Percentiles rank a stretch among this genome's conserved stretches.
Evolutionary conservation across 2,329 filamentous ascomycete genomes (phyloP).

Genomic region (Aspergillus glaucus): DNA sequence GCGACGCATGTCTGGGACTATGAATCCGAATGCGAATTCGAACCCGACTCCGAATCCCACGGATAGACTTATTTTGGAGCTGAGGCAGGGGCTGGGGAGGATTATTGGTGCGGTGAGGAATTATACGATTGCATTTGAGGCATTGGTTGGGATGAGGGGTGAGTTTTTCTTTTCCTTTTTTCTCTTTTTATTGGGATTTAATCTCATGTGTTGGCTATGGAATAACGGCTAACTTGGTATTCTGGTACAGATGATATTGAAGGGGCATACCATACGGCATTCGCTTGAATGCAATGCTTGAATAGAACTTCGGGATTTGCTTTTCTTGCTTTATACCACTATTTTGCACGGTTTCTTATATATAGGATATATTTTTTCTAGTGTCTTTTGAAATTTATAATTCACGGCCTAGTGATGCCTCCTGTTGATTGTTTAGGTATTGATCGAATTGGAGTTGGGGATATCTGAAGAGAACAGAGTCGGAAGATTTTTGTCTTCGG

Average conservation of each 20-base stretch:
- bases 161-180: conserved; percentile 2
- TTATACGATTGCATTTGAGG: conserved; percentile 38
- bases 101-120: conserved; percentile 34
- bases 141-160: conserved; percentile 41
- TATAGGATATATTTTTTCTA: no score
- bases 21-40: conserved; percentile 10
- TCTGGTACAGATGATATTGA: conserved; percentile 33
- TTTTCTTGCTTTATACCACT: background rate
- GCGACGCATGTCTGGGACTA: background rate
- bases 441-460: no score
- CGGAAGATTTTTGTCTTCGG: no score
- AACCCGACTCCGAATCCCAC: conserved; percentile 15
- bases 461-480: no score
- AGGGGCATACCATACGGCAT: conserved; percentile 38
- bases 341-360: no score
- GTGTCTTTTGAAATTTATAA: no score
- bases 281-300: conserved; percentile 20
- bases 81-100: conserved; percentile 32
- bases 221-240: conserved; percentile 4
- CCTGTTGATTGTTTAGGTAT: no score
- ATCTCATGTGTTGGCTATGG: no score
- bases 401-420: no score
- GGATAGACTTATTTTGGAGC: conserved; percentile 29
- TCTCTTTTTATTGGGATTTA: background rate
- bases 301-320: no score